Conservation (phyloP, 2,329 filamentous ascomycete species). For the Aspergillus calidoustus region DNA sequence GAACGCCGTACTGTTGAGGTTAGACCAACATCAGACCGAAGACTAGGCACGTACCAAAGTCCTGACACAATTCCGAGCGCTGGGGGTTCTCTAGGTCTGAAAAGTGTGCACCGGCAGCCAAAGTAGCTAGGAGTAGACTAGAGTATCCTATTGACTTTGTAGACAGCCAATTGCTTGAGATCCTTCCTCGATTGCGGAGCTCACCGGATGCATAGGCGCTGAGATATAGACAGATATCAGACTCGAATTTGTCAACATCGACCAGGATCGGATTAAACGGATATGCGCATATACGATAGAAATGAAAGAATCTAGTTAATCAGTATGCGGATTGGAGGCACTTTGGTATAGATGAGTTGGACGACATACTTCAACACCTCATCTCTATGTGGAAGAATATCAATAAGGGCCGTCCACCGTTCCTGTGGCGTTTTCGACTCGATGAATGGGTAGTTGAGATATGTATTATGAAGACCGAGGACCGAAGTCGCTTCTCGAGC, state of each 20-base stretch:
- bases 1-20: conserved; percentile 29
- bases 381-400: conserved; percentile 29
- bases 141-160: conserved; percentile 34
- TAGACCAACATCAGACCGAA: background rate
- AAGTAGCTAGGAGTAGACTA: conserved; percentile 34
- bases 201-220: conserved; percentile 32
- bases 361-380: conserved; percentile 34
- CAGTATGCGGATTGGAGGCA: background rate
- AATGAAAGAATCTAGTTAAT: conserved; percentile 36
- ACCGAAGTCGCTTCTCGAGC: conserved; percentile 35
- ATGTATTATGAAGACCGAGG: conserved; percentile 38
- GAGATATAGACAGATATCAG: conserved; percentile 35
- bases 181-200: conserved; percentile 22
- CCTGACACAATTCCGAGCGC: conserved; percentile 30
- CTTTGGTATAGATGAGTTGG: too few relatives aligned
- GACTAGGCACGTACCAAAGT: conserved; percentile 30
- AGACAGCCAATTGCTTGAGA: conserved; percentile 31
- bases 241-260: conserved; percentile 37
- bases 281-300: conserved; percentile 33
- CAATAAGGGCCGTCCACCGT: conserved; percentile 31
- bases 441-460: conserved; percentile 37
- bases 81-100: conserved; percentile 34
- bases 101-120: conserved; percentile 38
- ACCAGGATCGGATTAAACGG: conserved; percentile 39
- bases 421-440: conserved; percentile 32